A percentile compares a stretch with the other conserved stretches of the same genome.
These are phyloP conservation scores for Teunomyces stri DNA, from an alignment of 805 yeast genomes.

Conservation along the genomic window DNA sequence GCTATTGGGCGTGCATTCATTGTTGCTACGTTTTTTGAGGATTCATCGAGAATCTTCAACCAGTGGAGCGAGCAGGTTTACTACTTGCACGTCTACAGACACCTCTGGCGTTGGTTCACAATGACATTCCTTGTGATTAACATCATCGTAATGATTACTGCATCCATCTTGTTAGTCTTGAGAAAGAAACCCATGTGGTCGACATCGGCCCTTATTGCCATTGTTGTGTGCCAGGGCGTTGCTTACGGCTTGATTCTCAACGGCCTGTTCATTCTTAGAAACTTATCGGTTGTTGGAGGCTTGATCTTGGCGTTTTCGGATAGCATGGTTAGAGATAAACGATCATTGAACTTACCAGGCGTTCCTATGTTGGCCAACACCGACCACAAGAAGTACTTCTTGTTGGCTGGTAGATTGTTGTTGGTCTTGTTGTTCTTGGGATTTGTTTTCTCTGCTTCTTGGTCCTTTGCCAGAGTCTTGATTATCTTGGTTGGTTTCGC, in stretches of 20 bases:
- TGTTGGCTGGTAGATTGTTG: conserved; percentile 84
- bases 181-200: conserved; percentile 70
- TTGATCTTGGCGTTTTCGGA: conserved; percentile 83
- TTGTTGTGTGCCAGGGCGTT: conserved; percentile 79
- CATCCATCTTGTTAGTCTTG: conserved; percentile 68
- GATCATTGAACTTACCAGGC: conserved; percentile 68
- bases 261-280: conserved; percentile 77
- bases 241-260: conserved; percentile 86
- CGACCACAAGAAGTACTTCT: conserved; percentile 75
- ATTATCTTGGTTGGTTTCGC: conserved; percentile 67
- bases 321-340: conserved; percentile 73
- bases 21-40: conserved; percentile 92
- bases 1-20: conserved; percentile 84
- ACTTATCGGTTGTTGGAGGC: conserved; percentile 90
- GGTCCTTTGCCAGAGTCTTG: conserved; percentile 64
- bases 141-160: conserved; percentile 65
- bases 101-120: conserved; percentile 73
- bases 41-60: conserved; percentile 72
- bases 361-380: conserved; percentile 65
- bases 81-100: conserved; percentile 77
- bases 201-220: conserved; percentile 63
- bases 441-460: conserved; percentile 71
- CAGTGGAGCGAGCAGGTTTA: conserved; percentile 93
- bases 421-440: conserved; percentile 82
- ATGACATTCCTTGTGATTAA: conserved; percentile 65